phyloP scores from a whole-genome alignment of 768 basidiomycete species.

The Gymnopilus dilepis region DNA sequence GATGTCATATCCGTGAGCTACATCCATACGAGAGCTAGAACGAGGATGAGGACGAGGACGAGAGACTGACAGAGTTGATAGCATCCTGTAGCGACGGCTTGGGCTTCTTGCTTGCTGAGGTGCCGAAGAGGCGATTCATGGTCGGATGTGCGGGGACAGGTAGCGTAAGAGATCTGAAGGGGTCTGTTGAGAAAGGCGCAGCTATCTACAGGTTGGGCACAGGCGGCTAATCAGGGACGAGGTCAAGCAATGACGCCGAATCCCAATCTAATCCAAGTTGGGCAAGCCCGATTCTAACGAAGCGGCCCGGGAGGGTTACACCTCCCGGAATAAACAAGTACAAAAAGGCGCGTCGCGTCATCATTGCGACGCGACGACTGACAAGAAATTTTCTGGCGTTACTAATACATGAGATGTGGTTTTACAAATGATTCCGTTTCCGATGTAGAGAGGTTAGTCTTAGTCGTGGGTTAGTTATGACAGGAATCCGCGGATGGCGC shows the following conservation, averaged over 20 bases:
- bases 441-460: neutral
- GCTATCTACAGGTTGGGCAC: no score
- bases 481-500: constrained; percentile 90
- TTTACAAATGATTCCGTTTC: neutral
- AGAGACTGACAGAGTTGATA: constrained; percentile 81
- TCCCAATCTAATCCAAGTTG: neutral
- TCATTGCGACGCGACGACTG: neutral
- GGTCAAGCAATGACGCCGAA: neutral
- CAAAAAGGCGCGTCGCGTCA: constrained; percentile 1
- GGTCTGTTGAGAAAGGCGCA: neutral
- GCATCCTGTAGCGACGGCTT: constrained; percentile 90
- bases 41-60: neutral
- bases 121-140: constrained; percentile 90
- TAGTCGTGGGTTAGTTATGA: constrained; percentile 48
- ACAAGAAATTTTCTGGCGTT: no score
- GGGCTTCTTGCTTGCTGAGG: constrained; percentile 77
- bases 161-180: neutral
- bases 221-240: neutral
- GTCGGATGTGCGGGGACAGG: neutral
- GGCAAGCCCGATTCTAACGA: neutral
- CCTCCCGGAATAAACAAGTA: neutral
- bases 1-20: neutral
- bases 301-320: neutral
- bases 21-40: neutral
- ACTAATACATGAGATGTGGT: neutral